Conservation (phyloP, 2,329 filamentous ascomycete genomes). For the Arthrinium phaeospermum region DNA sequence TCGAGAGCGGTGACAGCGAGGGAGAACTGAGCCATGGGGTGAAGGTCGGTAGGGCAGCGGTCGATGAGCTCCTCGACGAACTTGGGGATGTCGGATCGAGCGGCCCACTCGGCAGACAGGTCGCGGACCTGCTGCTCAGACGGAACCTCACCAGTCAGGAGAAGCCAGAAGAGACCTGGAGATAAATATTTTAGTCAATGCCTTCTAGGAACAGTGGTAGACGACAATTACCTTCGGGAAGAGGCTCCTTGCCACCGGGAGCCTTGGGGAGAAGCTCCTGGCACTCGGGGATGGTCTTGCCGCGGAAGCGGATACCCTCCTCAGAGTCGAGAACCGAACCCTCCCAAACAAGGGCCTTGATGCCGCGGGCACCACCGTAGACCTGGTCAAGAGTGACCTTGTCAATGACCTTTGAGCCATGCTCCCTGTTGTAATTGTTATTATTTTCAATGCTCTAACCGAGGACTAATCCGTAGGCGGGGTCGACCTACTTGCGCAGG, state of each 20-base stretch:
- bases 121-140: conserved; percentile 98
- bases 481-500: conserved; percentile 80
- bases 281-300: conserved; percentile 99
- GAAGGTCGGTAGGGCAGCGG: conserved; percentile 97
- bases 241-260: conserved; percentile 93
- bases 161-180: conserved; percentile 93
- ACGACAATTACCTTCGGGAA: conserved; percentile 77
- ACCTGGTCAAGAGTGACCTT: conserved; percentile 99
- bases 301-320: conserved; percentile 99
- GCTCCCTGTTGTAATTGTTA: conserved; percentile 65
- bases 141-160: conserved; percentile 96
- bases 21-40: conserved; percentile 99
- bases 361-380: conserved; percentile 98
- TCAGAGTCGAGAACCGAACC: conserved; percentile 96
- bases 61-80: conserved; percentile 99
- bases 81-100: conserved; percentile 94
- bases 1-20: conserved; percentile 97
- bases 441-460: conserved; percentile 32
- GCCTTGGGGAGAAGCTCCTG: conserved; percentile 97
- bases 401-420: conserved; percentile 93
- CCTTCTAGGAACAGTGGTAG: not conserved
- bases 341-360: conserved; percentile 99
- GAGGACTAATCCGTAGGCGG: conserved; percentile 22
- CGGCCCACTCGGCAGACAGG: conserved; percentile 98
- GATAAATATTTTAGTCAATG: conserved; percentile 15